phyloP scores from a whole-genome alignment of 495 filamentous ascomycete genomes.

The Xylaria cubensis region DNA sequence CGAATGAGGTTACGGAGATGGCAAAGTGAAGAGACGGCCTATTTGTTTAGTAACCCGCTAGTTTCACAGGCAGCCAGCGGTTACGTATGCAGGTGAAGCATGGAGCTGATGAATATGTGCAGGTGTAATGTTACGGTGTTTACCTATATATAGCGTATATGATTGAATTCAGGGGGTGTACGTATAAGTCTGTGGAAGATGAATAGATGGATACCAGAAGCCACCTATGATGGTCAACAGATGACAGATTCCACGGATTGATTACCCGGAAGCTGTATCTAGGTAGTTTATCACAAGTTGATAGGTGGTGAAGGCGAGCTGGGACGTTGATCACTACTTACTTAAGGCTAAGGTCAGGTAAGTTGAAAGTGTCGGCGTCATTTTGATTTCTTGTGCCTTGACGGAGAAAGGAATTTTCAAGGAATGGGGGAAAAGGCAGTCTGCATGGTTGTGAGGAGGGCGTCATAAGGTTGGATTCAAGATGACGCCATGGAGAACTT shows the following conservation, averaged over 20 bases:
- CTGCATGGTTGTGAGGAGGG: not conserved
- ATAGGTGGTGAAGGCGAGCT: not conserved
- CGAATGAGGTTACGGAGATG: not conserved
- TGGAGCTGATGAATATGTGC: not conserved
- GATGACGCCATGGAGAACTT: not conserved
- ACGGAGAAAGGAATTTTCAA: not conserved
- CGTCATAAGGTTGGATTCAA: not conserved
- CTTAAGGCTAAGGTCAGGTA: not conserved
- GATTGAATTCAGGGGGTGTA: not conserved
- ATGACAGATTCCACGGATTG: not conserved
- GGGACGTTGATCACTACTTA: not conserved
- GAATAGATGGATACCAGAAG: not conserved
- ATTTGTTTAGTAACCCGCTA: slow-evolving; percentile 7
- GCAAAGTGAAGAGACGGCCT: not conserved
- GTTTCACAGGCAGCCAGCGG: not conserved
- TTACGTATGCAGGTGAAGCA: slow-evolving; percentile 14
- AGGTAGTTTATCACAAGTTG: not conserved
- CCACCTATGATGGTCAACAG: not conserved
- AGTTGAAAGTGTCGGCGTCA: not conserved
- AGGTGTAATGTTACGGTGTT: slow-evolving; percentile 7
- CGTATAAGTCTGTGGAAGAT: not conserved
- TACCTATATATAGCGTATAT: slow-evolving; percentile 1
- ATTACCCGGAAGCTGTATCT: not conserved
- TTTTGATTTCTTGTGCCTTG: not conserved
- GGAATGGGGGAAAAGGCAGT: not conserved